Evolutionary conservation across 23 red algal species (phyloP).

Genomic region (Gracilaria domingensis): DNA sequence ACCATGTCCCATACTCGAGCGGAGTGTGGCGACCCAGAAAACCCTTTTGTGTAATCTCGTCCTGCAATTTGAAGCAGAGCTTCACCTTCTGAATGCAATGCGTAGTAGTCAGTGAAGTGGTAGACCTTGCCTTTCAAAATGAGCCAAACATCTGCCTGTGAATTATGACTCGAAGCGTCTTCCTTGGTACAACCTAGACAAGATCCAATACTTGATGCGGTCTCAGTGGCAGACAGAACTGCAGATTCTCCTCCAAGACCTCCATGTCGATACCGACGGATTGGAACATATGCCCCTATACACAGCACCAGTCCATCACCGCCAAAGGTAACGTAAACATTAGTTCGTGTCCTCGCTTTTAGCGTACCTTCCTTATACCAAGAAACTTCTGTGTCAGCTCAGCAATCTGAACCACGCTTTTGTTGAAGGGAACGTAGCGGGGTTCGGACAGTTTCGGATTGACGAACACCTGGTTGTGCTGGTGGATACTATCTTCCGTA

Average conservation of each 20-base stretch:
- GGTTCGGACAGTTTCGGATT: too few relatives aligned
- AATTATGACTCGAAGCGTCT: conserved; percentile 79
- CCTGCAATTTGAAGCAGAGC: conserved; percentile 96
- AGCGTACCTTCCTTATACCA: too few relatives aligned
- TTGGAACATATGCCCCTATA: conserved; percentile 37
- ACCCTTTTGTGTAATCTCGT: conserved; percentile 89
- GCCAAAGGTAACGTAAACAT: conserved; percentile 36
- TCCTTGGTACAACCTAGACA: conserved; percentile 45
- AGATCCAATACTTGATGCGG: conserved; percentile 12
- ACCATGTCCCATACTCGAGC: conserved; percentile 80
- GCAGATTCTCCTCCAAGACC: conserved; percentile 40
- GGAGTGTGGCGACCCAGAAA: conserved; percentile 91
- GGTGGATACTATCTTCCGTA: too few relatives aligned
- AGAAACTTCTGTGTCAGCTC: too few relatives aligned
- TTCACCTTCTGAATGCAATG: conserved; percentile 92
- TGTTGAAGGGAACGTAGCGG: too few relatives aligned
- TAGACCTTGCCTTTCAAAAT: conserved; percentile 94
- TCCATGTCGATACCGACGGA: conserved; percentile 48
- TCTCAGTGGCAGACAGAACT: conserved; percentile 22
- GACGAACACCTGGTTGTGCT: too few relatives aligned
- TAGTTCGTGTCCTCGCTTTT: conserved; percentile 13
- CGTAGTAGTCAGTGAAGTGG: conserved; percentile 88
- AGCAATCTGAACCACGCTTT: too few relatives aligned
- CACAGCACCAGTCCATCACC: conserved; percentile 35
- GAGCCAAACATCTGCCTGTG: conserved; percentile 89